Conservation (phyloP, 805 yeast species). For the Wickerhamomyces rabaulensis region DNA sequence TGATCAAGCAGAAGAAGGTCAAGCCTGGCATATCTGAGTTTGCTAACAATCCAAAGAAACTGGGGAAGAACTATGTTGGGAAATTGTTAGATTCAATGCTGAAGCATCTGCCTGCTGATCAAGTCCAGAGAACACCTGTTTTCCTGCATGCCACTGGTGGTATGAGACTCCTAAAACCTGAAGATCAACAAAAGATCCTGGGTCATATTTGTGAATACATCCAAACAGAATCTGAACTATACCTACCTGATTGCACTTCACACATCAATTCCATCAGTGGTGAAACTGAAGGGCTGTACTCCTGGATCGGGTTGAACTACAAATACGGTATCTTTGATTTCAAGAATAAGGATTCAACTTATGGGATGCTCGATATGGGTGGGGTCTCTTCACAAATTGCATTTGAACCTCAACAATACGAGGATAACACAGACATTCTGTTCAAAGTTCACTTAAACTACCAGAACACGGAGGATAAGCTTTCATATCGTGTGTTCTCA, state of each 20-base stretch:
- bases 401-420: constrained; percentile 50
- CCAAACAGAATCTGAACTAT: constrained; percentile 41
- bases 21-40: constrained; percentile 56
- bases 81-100: constrained; percentile 43
- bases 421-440: constrained; percentile 39
- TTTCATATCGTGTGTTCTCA: constrained; percentile 42
- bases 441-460: constrained; percentile 40
- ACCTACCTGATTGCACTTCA: constrained; percentile 53
- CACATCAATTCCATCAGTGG: constrained; percentile 62
- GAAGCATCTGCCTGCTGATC: constrained; percentile 52
- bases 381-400: constrained; percentile 89
- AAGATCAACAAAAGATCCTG: constrained; percentile 42
- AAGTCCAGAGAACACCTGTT: constrained; percentile 58
- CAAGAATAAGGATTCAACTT: constrained; percentile 35
- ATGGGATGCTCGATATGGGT: constrained; percentile 95
- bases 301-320: constrained; percentile 62
- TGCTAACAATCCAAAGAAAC: constrained; percentile 39
- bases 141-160: constrained; percentile 71
- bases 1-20: constrained; percentile 22
- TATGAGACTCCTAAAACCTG: constrained; percentile 51
- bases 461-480: constrained; percentile 17
- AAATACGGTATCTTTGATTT: constrained; percentile 38
- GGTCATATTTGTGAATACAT: constrained; percentile 46
- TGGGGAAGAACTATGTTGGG: constrained; percentile 48
- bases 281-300: constrained; percentile 59